These are phyloP conservation scores for Blastocystis sp. DNA, from an alignment of 352 stramenopile genomes.

Conservation along the genomic window DNA sequence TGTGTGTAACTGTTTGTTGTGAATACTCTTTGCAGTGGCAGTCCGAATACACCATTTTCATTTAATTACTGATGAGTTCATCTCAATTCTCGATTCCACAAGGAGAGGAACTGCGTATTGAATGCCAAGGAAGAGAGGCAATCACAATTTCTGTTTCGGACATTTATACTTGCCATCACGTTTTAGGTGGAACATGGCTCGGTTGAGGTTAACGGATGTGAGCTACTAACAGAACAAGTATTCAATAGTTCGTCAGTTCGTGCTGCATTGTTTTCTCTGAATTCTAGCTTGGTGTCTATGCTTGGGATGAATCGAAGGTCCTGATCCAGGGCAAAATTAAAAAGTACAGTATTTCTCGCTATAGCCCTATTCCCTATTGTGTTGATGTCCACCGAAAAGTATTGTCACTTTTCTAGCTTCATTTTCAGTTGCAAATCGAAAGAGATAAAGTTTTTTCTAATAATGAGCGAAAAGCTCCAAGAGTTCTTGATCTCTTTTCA, in stretches of 20 bases:
- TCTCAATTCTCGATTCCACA: background rate
- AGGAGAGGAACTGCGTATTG: slow-evolving; percentile 17
- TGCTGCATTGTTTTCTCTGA: background rate
- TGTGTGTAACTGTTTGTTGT: background rate
- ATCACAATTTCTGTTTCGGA: background rate
- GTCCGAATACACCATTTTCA: background rate
- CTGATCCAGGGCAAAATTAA: background rate
- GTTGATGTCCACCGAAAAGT: slow-evolving; percentile 39
- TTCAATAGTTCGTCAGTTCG: background rate
- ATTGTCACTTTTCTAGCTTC: background rate
- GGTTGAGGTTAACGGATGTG: slow-evolving; percentile 29
- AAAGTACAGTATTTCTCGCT: background rate
- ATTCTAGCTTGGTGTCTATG: slow-evolving; percentile 40
- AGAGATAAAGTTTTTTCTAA: background rate
- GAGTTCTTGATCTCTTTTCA: background rate
- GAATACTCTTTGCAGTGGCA: background rate
- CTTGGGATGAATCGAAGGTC: slow-evolving; percentile 34
- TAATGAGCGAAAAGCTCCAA: slow-evolving; percentile 18
- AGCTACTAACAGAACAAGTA: background rate
- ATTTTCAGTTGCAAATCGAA: slow-evolving; percentile 26
- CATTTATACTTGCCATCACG: background rate
- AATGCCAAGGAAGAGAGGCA: background rate
- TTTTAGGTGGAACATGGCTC: background rate
- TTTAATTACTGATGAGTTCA: background rate
- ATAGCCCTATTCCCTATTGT: slow-evolving; percentile 11